phyloP scores from a whole-genome alignment of 768 basidiomycete genomes.

The Tubosaeta sp. region DNA sequence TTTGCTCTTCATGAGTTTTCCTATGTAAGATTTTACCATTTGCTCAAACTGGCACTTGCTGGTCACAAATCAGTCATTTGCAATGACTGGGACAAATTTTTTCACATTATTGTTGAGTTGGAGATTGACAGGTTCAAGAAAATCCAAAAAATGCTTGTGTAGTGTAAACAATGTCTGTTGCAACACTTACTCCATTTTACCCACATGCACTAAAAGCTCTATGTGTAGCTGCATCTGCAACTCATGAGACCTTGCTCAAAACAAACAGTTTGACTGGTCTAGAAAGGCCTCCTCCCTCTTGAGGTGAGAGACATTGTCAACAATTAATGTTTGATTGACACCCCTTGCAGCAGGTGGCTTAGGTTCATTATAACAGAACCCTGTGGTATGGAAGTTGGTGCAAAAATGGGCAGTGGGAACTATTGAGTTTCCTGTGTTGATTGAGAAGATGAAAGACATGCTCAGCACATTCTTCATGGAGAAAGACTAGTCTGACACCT shows the following conservation, averaged over 20 bases:
- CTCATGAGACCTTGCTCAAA: too few relatives aligned
- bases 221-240: too few relatives aligned
- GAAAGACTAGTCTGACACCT: background rate
- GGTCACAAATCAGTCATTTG: background rate
- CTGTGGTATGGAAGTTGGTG: background rate
- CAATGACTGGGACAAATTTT: background rate
- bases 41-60: background rate
- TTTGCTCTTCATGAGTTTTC: background rate
- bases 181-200: too few relatives aligned
- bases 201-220: too few relatives aligned
- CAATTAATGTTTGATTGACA: too few relatives aligned
- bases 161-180: too few relatives aligned
- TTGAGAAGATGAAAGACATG: background rate
- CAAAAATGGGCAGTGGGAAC: background rate
- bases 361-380: background rate
- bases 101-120: too few relatives aligned
- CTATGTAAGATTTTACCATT: background rate
- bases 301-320: background rate
- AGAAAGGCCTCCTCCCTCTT: too few relatives aligned
- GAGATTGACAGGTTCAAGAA: too few relatives aligned
- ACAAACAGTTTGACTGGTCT: too few relatives aligned
- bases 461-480: background rate
- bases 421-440: background rate
- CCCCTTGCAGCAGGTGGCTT: too few relatives aligned
- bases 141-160: too few relatives aligned